Evolutionary conservation across 495 filamentous ascomycete genomes (phyloP).

Genomic region (Podospora bellae-mahoneyi): DNA sequence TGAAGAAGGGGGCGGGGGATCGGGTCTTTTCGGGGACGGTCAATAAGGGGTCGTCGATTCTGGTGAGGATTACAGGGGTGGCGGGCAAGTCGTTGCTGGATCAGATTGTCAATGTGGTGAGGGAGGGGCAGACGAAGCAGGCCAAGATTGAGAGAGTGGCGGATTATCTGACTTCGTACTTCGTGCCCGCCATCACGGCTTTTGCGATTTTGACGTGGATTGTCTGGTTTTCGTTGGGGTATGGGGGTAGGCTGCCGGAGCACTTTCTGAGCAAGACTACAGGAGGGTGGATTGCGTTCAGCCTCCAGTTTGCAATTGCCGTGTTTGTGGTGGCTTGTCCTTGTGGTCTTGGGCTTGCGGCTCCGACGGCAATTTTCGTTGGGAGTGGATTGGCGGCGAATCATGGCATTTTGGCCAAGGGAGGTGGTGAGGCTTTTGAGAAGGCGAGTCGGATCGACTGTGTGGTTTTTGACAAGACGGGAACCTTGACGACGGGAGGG

Average conservation of each 20-base stretch:
- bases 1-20: conserved; percentile 68
- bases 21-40: conserved; percentile 81
- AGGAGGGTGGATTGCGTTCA: conserved; percentile 84
- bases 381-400: conserved; percentile 84
- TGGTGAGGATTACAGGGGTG: conserved; percentile 64
- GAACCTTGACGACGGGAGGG: conserved; percentile 83
- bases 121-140: conserved; percentile 83
- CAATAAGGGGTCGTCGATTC: conserved; percentile 70
- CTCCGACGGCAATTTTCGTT: conserved; percentile 90
- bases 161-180: conserved; percentile 79
- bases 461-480: conserved; percentile 95
- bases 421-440: conserved; percentile 95
- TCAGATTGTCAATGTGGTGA: conserved; percentile 82
- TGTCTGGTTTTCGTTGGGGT: conserved; percentile 74
- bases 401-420: conserved; percentile 86
- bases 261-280: conserved; percentile 60
- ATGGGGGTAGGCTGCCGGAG: conserved; percentile 60
- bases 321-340: conserved; percentile 96
- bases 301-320: conserved; percentile 86
- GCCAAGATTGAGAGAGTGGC: conserved; percentile 86
- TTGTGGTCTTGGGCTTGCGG: conserved; percentile 87
- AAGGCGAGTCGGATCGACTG: conserved; percentile 82
- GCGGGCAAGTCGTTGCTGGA: conserved; percentile 86
- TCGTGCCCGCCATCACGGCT: conserved; percentile 80
- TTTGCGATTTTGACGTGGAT: conserved; percentile 80